Conservation (phyloP, 352 stramenopile species). For the Phytophthora sp. region DNA sequence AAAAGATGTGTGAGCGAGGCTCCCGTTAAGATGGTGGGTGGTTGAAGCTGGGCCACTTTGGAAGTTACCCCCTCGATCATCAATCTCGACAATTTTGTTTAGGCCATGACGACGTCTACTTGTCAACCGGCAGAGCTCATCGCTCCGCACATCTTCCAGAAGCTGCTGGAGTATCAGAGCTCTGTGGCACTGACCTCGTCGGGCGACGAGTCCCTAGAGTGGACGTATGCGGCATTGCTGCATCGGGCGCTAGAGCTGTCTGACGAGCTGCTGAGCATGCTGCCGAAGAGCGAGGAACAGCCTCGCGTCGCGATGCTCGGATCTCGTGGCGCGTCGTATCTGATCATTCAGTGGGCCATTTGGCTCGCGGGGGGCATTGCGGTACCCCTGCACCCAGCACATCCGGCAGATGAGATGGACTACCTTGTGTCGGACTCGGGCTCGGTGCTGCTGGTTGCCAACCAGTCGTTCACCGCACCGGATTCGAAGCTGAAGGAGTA, state of each 20-base stretch:
- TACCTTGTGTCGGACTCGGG: constrained; percentile 76
- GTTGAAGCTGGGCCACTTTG: constrained; percentile 15
- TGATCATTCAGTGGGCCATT: constrained; percentile 77
- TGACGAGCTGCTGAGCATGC: constrained; percentile 30
- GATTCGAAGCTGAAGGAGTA: constrained; percentile 37
- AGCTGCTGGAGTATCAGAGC: constrained; percentile 34
- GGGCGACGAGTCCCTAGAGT: constrained; percentile 20
- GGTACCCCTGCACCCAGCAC: constrained; percentile 65
- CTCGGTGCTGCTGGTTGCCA: constrained; percentile 53
- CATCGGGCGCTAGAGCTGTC: constrained; percentile 39
- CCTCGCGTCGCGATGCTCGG: constrained; percentile 53
- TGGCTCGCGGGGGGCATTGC: constrained; percentile 73
- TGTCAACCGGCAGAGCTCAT: constrained; percentile 14
- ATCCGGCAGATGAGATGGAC: constrained; percentile 70
- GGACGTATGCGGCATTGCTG: constrained; percentile 59
- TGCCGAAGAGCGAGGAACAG: constrained; percentile 24
- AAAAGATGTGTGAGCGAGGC: background rate
- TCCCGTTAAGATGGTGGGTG: too few species aligned
- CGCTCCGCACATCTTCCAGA: constrained; percentile 38
- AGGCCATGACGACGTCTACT: constrained; percentile 10
- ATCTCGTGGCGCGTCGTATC: constrained; percentile 54
- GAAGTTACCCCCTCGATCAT: constrained; percentile 9
- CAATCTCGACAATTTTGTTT: background rate
- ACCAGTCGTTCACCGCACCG: constrained; percentile 40
- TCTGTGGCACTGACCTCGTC: constrained; percentile 26